Evolutionary conservation across 495 filamentous ascomycete species (phyloP).

Genomic region (Astrothelium macrocarpum): DNA sequence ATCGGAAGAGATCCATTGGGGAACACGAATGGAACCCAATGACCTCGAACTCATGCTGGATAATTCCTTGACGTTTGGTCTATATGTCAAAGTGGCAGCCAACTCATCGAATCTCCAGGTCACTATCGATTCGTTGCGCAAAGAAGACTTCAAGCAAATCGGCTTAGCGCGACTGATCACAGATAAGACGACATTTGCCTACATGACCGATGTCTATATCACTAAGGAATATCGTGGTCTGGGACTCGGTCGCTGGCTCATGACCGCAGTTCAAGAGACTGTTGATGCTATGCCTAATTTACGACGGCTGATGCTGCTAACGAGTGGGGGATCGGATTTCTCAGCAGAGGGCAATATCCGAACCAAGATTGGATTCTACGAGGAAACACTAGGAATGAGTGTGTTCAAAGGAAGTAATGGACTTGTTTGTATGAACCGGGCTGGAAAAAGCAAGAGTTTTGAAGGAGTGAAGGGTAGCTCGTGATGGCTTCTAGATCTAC

Average conservation of each 20-base stretch:
- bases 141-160: conserved; percentile 30
- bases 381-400: conserved; percentile 37
- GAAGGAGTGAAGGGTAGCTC: not conserved
- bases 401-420: conserved; percentile 23
- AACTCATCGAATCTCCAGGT: conserved; percentile 2
- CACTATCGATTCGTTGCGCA: not conserved
- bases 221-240: conserved; percentile 43
- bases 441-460: not conserved
- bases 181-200: conserved; percentile 55
- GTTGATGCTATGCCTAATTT: conserved; percentile 47
- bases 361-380: conserved; percentile 33
- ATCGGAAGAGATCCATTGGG: conserved; percentile 27
- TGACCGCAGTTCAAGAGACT: conserved; percentile 47
- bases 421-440: not conserved
- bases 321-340: conserved; percentile 28
- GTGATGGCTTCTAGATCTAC: not conserved
- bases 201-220: conserved; percentile 61
- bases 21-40: conserved; percentile 13
- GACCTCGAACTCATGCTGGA: conserved; percentile 21
- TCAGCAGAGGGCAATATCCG: conserved; percentile 3
- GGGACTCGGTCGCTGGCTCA: conserved; percentile 56
- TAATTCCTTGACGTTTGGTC: conserved; percentile 26
- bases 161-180: conserved; percentile 57
- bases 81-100: conserved; percentile 20
- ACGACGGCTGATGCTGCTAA: conserved; percentile 46